Percentiles rank a stretch among this genome's conserved stretches.
Evolutionary conservation across 2,329 filamentous ascomycete species (phyloP).

Genomic region (Colletotrichum nymphaeae): DNA sequence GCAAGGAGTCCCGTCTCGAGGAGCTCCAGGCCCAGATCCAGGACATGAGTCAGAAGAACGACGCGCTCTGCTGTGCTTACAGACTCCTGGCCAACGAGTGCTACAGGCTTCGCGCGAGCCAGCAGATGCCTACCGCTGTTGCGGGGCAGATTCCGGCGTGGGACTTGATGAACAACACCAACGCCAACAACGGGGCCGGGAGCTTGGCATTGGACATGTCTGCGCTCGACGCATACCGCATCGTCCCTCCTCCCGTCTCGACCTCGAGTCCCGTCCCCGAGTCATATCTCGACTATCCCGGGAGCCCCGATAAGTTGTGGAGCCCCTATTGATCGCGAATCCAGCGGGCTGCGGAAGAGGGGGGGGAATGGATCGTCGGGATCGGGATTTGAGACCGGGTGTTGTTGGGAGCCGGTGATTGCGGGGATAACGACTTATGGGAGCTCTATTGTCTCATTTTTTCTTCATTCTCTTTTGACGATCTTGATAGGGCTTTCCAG

Average conservation of each 20-base stretch:
- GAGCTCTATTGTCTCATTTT: background rate
- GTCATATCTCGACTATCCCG: conserved; percentile 29
- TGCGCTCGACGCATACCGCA: conserved; percentile 4
- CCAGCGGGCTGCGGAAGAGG: background rate
- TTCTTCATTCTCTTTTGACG: background rate
- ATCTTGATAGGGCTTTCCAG: background rate
- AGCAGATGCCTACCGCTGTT: background rate
- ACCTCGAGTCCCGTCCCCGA: conserved; percentile 19
- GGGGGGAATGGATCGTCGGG: background rate
- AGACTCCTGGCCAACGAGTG: conserved; percentile 28
- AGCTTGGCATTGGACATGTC: conserved; percentile 23
- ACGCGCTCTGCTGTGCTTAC: conserved; percentile 33
- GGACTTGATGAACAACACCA: background rate
- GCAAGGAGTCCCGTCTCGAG: conserved; percentile 29
- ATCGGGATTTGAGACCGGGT: background rate
- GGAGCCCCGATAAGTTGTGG: conserved; percentile 27
- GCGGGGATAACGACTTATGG: background rate
- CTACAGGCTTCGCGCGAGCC: conserved; percentile 17
- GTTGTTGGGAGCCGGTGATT: background rate
- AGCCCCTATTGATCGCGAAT: conserved; percentile 14
- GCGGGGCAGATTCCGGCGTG: conserved; percentile 5
- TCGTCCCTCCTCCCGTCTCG: background rate
- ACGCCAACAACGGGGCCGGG: background rate
- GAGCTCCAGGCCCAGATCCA: conserved; percentile 32
- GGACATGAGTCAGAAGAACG: conserved; percentile 33